These are phyloP conservation scores for Caulochytrium protostelioides DNA, from an alignment of 371 early-diverging fungal species.

Conservation along the genomic window DNA sequence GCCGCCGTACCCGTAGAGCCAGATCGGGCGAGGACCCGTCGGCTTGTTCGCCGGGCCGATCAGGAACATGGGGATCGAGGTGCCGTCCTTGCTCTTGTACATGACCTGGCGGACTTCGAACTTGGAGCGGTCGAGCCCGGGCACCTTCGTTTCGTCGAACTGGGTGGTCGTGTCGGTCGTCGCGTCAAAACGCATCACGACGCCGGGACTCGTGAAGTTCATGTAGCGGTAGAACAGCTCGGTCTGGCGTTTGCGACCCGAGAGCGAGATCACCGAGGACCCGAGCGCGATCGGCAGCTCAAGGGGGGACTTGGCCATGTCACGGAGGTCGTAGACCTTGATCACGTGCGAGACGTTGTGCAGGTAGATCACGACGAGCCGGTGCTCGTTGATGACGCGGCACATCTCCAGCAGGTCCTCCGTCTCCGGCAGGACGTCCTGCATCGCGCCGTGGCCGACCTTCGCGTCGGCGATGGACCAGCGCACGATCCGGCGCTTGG, in stretches of 20 bases:
- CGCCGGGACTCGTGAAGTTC: slow-evolving; percentile 30
- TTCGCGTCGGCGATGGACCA: slow-evolving; percentile 26
- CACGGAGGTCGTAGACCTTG: slow-evolving; percentile 11
- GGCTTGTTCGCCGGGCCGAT: slow-evolving; percentile 11
- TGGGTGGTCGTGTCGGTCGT: slow-evolving; percentile 6
- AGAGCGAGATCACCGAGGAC: slow-evolving; percentile 11
- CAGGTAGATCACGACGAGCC: slow-evolving; percentile 30
- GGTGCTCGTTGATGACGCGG: slow-evolving; percentile 21
- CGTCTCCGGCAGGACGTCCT: slow-evolving; percentile 27
- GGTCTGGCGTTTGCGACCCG: slow-evolving; percentile 10
- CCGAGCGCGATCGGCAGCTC: slow-evolving; percentile 14
- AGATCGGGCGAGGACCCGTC: slow-evolving; percentile 29
- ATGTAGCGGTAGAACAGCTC: slow-evolving; percentile 9
- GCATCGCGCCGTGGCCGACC: slow-evolving; percentile 3
- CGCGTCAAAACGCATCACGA: slow-evolving; percentile 19
- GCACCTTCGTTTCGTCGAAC: slow-evolving; percentile 19
- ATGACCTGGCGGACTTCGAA: slow-evolving; percentile 37
- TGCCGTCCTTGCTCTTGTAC: slow-evolving; percentile 34
- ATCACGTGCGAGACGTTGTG: slow-evolving; percentile 29
- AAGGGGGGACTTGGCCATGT: slow-evolving; percentile 4
- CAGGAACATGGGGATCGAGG: slow-evolving; percentile 43
- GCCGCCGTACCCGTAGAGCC: slow-evolving; percentile 43
- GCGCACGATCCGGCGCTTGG: slow-evolving; percentile 30
- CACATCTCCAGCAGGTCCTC: slow-evolving; percentile 22
- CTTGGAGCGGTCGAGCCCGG: slow-evolving; percentile 16